Percentiles rank a stretch among this genome's conserved stretches.
These are phyloP conservation scores for Rhododendron griersonianum DNA, from an alignment of 148 eudicot species.

Conservation along the genomic window DNA sequence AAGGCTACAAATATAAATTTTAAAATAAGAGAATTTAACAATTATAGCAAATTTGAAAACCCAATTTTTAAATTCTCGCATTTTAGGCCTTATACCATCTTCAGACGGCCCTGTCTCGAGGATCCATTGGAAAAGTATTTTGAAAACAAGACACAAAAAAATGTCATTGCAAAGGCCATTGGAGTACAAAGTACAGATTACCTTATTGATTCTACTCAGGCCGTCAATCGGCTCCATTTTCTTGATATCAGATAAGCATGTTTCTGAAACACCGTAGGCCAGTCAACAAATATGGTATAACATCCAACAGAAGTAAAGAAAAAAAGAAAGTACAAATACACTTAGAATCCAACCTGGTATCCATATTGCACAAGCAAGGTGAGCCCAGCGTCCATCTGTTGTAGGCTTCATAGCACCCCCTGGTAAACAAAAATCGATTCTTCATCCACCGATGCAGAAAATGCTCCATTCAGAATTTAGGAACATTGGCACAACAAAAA, in stretches of 20 bases:
- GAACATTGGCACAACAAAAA: background rate
- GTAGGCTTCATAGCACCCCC: slow-evolving; percentile 99
- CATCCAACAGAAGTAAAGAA: slow-evolving; percentile 1
- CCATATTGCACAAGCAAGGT: slow-evolving; percentile 99
- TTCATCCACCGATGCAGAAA: too few relatives aligned
- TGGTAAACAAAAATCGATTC: slow-evolving; percentile 20
- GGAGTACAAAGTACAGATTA: slow-evolving; percentile 14
- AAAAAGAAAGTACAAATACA: background rate
- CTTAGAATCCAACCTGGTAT: slow-evolving; percentile 86
- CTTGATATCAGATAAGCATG: slow-evolving; percentile 89
- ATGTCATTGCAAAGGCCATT: background rate
- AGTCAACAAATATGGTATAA: slow-evolving; percentile 17
- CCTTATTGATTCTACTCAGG: slow-evolving; percentile 72
- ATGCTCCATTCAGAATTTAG: background rate
- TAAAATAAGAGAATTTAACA: background rate
- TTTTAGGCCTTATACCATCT: background rate
- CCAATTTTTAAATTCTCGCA: background rate
- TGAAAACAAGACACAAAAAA: background rate
- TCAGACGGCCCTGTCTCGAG: background rate
- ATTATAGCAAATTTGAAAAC: background rate
- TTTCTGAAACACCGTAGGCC: slow-evolving; percentile 50
- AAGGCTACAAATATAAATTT: background rate
- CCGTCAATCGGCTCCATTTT: slow-evolving; percentile 99
- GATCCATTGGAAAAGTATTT: background rate
- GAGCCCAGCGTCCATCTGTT: slow-evolving; percentile 98